phyloP scores from a whole-genome alignment of 148 eudicot genomes.

The Suaeda aralocaspica region DNA sequence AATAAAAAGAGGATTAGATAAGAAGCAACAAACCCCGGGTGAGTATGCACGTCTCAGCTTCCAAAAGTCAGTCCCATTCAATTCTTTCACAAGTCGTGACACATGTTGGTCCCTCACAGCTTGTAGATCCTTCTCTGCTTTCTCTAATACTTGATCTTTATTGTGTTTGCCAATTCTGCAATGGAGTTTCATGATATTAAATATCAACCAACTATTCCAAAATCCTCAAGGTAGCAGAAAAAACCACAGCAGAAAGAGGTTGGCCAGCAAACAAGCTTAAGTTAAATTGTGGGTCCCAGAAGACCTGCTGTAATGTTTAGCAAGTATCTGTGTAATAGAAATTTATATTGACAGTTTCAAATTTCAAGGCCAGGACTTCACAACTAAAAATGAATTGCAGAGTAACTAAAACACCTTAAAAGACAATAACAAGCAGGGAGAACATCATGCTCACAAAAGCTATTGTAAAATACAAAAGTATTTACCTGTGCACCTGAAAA shows the following conservation, averaged over 20 bases:
- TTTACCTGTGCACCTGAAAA: slow-evolving; percentile 96
- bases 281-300: not conserved
- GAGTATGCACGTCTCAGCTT: slow-evolving; percentile 94
- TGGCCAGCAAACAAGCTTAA: not conserved
- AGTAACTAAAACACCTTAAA: not conserved
- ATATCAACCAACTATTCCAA: slow-evolving; percentile 4
- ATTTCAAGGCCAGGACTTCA: not conserved
- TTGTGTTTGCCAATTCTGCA: slow-evolving; percentile 82
- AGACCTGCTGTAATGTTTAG: not conserved
- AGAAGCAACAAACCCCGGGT: slow-evolving; percentile 74
- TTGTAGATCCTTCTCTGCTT: slow-evolving; percentile 88
- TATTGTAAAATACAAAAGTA: not conserved
- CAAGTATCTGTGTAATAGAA: not conserved
- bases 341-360: not conserved
- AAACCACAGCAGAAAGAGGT: slow-evolving; percentile 3
- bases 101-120: slow-evolving; percentile 71
- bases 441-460: not conserved
- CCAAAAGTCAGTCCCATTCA: slow-evolving; percentile 89
- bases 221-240: not conserved
- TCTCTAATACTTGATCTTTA: slow-evolving; percentile 70
- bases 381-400: not conserved
- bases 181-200: slow-evolving; percentile 4
- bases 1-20: slow-evolving; percentile 6
- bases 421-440: not conserved
- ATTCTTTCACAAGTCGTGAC: slow-evolving; percentile 67